phyloP scores from a whole-genome alignment of 495 filamentous ascomycete species.

The Thermothielavioides terrestris region DNA sequence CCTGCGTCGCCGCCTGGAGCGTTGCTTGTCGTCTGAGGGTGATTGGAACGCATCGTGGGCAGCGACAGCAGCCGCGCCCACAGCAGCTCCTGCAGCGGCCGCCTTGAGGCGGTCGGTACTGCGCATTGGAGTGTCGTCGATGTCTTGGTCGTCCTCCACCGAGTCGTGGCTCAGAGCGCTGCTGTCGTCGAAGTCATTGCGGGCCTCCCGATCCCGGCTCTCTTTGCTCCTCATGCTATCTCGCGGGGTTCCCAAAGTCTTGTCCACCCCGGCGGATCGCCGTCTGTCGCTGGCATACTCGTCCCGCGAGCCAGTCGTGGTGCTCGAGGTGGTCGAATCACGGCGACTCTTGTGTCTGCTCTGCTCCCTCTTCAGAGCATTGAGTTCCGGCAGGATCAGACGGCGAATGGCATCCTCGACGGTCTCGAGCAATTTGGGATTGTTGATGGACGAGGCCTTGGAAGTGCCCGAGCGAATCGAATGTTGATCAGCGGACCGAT shows the following conservation, averaged over 20 bases:
- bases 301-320: constrained; percentile 51
- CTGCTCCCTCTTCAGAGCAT: constrained; percentile 82
- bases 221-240: constrained; percentile 33
- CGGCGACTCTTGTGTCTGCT: constrained; percentile 50
- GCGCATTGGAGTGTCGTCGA: constrained; percentile 36
- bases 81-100: constrained; percentile 27
- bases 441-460: constrained; percentile 77
- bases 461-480: constrained; percentile 70
- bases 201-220: constrained; percentile 42
- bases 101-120: constrained; percentile 33
- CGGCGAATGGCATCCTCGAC: constrained; percentile 94
- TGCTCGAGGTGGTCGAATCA: constrained; percentile 53
- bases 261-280: constrained; percentile 26
- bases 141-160: constrained; percentile 24
- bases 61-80: constrained; percentile 27
- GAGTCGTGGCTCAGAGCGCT: constrained; percentile 37
- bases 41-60: constrained; percentile 28
- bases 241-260: constrained; percentile 24
- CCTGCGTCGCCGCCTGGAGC: constrained; percentile 35
- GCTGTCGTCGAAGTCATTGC: constrained; percentile 52
- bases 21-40: constrained; percentile 39
- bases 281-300: constrained; percentile 42
- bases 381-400: constrained; percentile 84
- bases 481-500: constrained; percentile 63
- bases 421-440: constrained; percentile 87